Evolutionary conservation across 1,284 basidiomycete genomes (phyloP).

Genomic region (Dichomitus squalens): DNA sequence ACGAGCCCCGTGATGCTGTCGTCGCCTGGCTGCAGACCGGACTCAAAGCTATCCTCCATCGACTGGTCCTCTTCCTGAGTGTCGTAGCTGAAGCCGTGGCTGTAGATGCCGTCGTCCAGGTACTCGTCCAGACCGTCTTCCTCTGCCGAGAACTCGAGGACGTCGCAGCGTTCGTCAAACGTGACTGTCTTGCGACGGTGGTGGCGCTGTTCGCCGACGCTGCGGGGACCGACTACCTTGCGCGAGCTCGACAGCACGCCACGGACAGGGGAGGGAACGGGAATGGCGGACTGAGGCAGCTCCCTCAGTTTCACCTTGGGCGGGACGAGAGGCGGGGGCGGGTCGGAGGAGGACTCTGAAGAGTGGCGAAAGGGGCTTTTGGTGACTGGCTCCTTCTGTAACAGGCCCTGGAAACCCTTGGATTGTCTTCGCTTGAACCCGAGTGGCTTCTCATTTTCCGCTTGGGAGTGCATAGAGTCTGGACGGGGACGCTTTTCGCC

Average conservation of each 20-base stretch:
- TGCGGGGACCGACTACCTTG: slow-evolving; percentile 81
- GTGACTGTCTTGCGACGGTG: slow-evolving; percentile 81
- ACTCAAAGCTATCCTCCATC: slow-evolving; percentile 19
- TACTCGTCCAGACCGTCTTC: slow-evolving; percentile 37
- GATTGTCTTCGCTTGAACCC: slow-evolving; percentile 74
- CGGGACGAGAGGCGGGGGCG: slow-evolving; percentile 33
- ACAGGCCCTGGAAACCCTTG: slow-evolving; percentile 72
- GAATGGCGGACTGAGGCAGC: slow-evolving; percentile 44
- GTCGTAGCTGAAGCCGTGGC: slow-evolving; percentile 9
- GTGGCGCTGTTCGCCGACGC: slow-evolving; percentile 54
- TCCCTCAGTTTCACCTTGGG: slow-evolving; percentile 22
- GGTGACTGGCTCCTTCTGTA: slow-evolving; percentile 75
- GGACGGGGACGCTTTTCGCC: slow-evolving; percentile 75
- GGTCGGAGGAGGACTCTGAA: slow-evolving; percentile 27
- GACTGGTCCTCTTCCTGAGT: slow-evolving; percentile 29
- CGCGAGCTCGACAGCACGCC: slow-evolving; percentile 45
- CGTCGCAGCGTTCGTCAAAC: slow-evolving; percentile 85
- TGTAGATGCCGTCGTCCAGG: slow-evolving; percentile 48
- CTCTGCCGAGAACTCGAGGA: slow-evolving; percentile 81
- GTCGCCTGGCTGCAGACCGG: slow-evolving; percentile 43
- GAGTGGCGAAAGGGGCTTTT: slow-evolving; percentile 79
- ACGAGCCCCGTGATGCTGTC: slow-evolving; percentile 65
- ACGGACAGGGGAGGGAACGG: slow-evolving; percentile 68
- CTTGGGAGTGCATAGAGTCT: slow-evolving; percentile 65
- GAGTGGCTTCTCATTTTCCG: slow-evolving; percentile 74